Evolutionary conservation across 2,329 filamentous ascomycete genomes (phyloP), one percentile per base, ranked within the genome.

Genomic region (Kalmusia sp.): DNA sequence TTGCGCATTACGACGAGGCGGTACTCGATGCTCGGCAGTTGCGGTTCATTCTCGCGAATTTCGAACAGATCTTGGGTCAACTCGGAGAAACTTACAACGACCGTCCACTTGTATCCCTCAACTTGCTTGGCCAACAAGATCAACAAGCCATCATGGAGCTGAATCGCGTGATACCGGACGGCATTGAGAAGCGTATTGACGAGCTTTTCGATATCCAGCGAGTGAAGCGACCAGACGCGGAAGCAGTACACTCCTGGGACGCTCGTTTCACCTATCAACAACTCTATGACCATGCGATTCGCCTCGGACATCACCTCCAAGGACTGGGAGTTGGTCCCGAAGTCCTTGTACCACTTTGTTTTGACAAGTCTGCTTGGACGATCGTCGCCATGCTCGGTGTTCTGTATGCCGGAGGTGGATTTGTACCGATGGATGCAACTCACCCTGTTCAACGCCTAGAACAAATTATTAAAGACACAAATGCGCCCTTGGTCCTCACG

Each of bases 341-440:
- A 33, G 49, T 49, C 8, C 44, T 51, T 15, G 59, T 68, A 19
- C 61, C 62, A 3, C 45, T 58, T 12, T 52, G 51, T 17, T 66
- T 66, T 48, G 51, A 63, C 24, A 69, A 68, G 45, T 63, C 58
- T 2, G 41, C 25, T 9, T 60, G 57, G 54, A 55, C 56, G 6
- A 48, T 61, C 15, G 64, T 78, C 21, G 67, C 76, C 15, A 73
- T 79, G 14, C 61, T 79, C 11, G 77, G 70, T 27, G 70, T 67
- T 14, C 54, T 78, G 43, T 78, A 79, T 49, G 70, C 75, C 17
- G 77, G 77, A 2, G 71, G 65, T 28, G 73, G 71, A 3, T 77
- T 72, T 7, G 54, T 63, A 1, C 47, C 28, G 7, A 48, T 61
- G 11, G 37, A 44, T 12, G 37, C 49, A 2, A 40, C 38, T 6